Base-by-base conservation (phyloP, 257 asterid genomes). In the Solanum chaucha region DNA sequence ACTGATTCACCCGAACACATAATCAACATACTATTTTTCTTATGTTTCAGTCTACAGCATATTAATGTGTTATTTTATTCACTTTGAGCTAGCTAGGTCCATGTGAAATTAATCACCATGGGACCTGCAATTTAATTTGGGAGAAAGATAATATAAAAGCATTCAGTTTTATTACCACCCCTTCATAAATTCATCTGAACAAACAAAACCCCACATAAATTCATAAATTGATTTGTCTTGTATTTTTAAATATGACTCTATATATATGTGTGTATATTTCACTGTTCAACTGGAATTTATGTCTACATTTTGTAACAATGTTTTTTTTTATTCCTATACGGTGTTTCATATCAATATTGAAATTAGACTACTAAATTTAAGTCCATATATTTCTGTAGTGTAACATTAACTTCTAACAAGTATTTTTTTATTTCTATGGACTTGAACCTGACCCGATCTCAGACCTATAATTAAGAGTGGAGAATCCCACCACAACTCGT, bases 381-480 rank as follows among this genome's bases (percentile, higher is more conserved):
- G n/a, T 0, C 2, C 5, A 46, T 46, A 46, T 55, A 55, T 6
- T 55, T 55, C 3, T 17, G 4, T 28, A 6, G 4, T 17, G 24
- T 48, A 48, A 48, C 8, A 0, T 4, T 46, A 13, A 10, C 64
- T 55, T 55, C 8, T 19, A 19, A 55, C 3, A 55, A 3, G 0
- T 17, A 0, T 7, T 55, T 55, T 55, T 4, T 4, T 0, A 55
- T 55, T 55, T 3, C 0, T 0, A 17, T 6, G 0, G 4, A 7
- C 2, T 55, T n/a, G 3, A 55, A 55, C 10, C 4, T 46, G 19
- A 44, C 41, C 0, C 55, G 6, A 44, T 5, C 51, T 4, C 4
- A 32, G 4, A 32, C 34, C 34, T 32, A 32, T 32, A 32, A 6
- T 55, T 55, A 17, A 19, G 0, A 6, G 2, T 6, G 0, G 4